phyloP scores from a whole-genome alignment of 176 grass and related monocot species.

The Oryza punctata region DNA sequence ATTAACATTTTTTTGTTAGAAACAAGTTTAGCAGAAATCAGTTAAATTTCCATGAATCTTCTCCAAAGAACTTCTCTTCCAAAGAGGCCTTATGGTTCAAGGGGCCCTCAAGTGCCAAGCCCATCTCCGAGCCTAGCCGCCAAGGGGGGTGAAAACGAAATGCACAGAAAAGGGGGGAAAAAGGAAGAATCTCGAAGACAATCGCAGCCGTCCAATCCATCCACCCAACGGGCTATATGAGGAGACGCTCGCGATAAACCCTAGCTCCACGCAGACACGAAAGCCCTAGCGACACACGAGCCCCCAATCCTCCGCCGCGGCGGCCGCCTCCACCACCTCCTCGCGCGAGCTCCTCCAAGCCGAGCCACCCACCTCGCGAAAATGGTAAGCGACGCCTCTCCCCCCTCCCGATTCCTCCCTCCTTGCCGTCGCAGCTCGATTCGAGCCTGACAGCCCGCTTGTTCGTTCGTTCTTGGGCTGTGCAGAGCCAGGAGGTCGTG shows the following conservation, averaged over 20 bases:
- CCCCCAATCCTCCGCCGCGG: slow-evolving; percentile 6
- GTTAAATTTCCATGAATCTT: too few relatives aligned
- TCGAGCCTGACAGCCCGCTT: neutral
- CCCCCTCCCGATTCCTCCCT: neutral
- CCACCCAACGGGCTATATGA: slow-evolving; percentile 41
- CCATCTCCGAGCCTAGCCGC: neutral
- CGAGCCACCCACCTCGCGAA: neutral
- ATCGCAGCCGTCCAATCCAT: slow-evolving; percentile 42
- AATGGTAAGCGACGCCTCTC: slow-evolving; percentile 21
- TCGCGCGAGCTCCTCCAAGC: neutral
- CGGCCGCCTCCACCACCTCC: slow-evolving; percentile 25
- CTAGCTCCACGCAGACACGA: slow-evolving; percentile 31
- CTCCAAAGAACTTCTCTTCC: too few relatives aligned
- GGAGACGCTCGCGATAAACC: slow-evolving; percentile 24
- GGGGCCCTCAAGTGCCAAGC: neutral
- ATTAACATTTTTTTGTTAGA: too few relatives aligned
- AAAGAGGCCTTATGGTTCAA: too few relatives aligned
- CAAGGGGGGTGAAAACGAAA: neutral
- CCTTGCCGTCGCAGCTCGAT: neutral
- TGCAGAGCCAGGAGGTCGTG: slow-evolving; percentile 74
- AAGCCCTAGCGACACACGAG: slow-evolving; percentile 27
- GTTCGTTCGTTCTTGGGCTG: neutral
- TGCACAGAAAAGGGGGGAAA: neutral
- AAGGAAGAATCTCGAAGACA: slow-evolving; percentile 22
- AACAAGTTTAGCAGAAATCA: too few relatives aligned